These are phyloP conservation scores for Lepidium aucheri DNA, from an alignment of 345 rosid genomes.

Conservation along the genomic window DNA sequence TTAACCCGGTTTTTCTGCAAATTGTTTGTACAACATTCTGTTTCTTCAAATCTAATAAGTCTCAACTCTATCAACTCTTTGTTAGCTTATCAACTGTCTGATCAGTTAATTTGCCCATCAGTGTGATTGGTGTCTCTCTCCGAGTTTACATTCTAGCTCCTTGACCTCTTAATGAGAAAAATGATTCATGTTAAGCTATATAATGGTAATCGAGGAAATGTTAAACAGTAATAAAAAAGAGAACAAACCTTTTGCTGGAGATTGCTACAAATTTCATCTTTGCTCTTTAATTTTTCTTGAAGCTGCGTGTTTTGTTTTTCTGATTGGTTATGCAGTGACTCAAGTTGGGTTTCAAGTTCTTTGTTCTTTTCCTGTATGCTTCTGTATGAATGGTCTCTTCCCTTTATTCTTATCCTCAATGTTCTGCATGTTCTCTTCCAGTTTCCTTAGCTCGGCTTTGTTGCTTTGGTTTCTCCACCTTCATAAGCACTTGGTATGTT, in stretches of 20 bases:
- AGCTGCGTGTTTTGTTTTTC: slow-evolving; percentile 60
- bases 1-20: no score
- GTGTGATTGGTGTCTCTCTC: slow-evolving; percentile 54
- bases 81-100: no score
- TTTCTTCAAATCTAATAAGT: no score
- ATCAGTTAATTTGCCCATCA: no score
- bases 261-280: slow-evolving; percentile 55
- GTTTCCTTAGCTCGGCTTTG: slow-evolving; percentile 71
- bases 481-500: no score
- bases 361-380: slow-evolving; percentile 65
- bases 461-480: slow-evolving; percentile 84
- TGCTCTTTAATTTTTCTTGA: slow-evolving; percentile 55
- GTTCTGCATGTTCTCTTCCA: slow-evolving; percentile 70
- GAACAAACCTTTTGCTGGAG: slow-evolving; percentile 67
- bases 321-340: slow-evolving; percentile 40
- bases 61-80: no score
- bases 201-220: neutral
- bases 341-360: slow-evolving; percentile 81
- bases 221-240: neutral
- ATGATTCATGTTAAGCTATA: slow-evolving; percentile 14
- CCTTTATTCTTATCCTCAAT: slow-evolving; percentile 61
- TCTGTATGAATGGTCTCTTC: slow-evolving; percentile 53
- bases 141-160: slow-evolving; percentile 62
- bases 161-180: slow-evolving; percentile 36
- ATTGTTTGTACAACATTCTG: no score